Evolutionary conservation across 202 grass and related monocot species (phyloP).

Genomic region (Digitaria exilis): DNA sequence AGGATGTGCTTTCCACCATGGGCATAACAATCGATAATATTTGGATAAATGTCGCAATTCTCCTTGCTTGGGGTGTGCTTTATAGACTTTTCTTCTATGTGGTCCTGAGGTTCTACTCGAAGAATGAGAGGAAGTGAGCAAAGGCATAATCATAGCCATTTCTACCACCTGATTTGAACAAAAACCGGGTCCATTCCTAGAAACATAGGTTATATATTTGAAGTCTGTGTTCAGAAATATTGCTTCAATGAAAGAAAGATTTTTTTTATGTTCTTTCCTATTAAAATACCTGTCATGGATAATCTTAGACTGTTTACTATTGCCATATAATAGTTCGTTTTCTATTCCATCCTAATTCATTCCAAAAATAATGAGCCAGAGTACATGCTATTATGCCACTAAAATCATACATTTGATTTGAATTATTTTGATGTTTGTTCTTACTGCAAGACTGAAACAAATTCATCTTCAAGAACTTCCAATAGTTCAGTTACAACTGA

Average conservation of each 20-base stretch:
- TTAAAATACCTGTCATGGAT: neutral
- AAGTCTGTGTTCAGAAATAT: slow-evolving; percentile 25
- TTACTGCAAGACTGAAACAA: neutral
- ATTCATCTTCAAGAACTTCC: too few relatives aligned
- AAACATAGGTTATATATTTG: slow-evolving; percentile 4
- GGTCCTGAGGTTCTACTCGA: slow-evolving; percentile 75
- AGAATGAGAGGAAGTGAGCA: slow-evolving; percentile 67
- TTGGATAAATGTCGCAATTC: slow-evolving; percentile 63
- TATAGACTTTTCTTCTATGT: slow-evolving; percentile 69
- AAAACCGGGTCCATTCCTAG: neutral
- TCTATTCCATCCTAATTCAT: neutral
- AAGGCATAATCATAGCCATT: slow-evolving; percentile 13
- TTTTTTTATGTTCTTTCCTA: neutral
- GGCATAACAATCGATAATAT: slow-evolving; percentile 56
- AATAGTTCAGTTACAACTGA: neutral
- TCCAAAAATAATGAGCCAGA: neutral
- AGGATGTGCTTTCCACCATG: slow-evolving; percentile 63
- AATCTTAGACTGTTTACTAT: neutral
- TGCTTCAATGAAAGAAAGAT: slow-evolving; percentile 12
- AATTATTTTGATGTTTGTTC: neutral
- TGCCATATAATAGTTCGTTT: neutral
- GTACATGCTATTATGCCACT: neutral
- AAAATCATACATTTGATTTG: neutral
- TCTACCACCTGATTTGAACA: slow-evolving; percentile 9
- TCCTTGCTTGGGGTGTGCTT: slow-evolving; percentile 78